Evolutionary conservation across 768 basidiomycete species (phyloP).

Genomic region (Macrolepiota albuminosa): DNA sequence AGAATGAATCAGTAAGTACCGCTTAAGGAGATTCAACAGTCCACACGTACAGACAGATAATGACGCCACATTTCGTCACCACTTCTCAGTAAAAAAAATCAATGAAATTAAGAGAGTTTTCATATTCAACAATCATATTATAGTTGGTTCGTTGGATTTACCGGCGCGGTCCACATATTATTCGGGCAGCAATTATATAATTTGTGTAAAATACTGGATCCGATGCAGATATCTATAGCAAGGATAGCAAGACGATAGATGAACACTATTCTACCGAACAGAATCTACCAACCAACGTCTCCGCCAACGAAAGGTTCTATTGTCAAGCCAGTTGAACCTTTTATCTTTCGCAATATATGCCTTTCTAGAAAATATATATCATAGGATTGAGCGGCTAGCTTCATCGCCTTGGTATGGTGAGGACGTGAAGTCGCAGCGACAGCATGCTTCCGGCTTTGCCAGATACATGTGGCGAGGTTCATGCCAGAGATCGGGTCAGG

Average conservation of each 20-base stretch:
- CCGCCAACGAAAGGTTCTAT: constrained; percentile 58
- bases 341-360: constrained; percentile 61
- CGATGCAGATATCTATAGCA: neutral
- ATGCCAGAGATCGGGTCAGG: constrained; percentile 70
- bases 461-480: constrained; percentile 95
- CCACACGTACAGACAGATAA: neutral
- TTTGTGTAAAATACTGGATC: neutral
- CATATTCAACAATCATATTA: no score
- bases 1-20: neutral
- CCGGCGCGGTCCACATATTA: no score
- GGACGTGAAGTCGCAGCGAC: constrained; percentile 75
- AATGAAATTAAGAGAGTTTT: neutral
- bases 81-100: neutral
- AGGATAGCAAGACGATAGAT: constrained; percentile 11
- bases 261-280: neutral
- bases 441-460: constrained; percentile 87
- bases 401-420: constrained; percentile 80
- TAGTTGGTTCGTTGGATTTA: neutral
- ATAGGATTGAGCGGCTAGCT: constrained; percentile 70
- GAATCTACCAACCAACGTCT: constrained; percentile 65
- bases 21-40: no score
- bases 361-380: constrained; percentile 78
- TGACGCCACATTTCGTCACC: constrained; percentile 2
- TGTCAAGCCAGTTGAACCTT: constrained; percentile 51
- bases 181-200: neutral